Conservation (phyloP, 768 basidiomycete species). For the Trichaptum fuscoviolaceum region DNA sequence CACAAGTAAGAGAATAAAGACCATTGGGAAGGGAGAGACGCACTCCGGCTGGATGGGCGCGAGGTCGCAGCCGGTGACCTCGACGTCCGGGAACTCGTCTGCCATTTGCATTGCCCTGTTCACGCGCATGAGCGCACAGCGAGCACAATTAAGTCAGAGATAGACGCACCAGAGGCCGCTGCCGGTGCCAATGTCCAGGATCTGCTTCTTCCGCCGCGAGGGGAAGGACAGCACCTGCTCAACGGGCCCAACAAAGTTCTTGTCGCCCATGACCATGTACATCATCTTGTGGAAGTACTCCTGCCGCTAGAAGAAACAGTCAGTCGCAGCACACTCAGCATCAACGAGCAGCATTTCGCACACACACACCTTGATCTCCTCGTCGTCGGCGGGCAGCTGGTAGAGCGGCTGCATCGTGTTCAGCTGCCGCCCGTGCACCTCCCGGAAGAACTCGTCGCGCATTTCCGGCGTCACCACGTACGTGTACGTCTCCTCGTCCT, state of each 20-base stretch:
- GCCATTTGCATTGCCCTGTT: constrained; percentile 68
- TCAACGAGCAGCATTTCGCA: background rate
- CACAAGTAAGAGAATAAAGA: constrained; percentile 4
- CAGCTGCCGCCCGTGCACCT: constrained; percentile 46
- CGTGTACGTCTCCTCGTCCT: constrained; percentile 10
- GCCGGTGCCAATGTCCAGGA: constrained; percentile 69
- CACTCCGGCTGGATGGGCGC: constrained; percentile 71
- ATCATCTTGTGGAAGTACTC: constrained; percentile 59
- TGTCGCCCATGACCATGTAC: constrained; percentile 60
- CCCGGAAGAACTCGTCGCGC: constrained; percentile 42
- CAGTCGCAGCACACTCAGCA: background rate
- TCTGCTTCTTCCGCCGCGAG: constrained; percentile 24
- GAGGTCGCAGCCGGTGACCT: constrained; percentile 66
- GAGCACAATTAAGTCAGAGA: constrained; percentile 3
- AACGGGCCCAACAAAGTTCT: constrained; percentile 63
- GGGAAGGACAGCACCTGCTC: constrained; percentile 45
- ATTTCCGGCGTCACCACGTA: constrained; percentile 15
- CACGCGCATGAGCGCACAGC: constrained; percentile 6
- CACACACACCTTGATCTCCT: constrained; percentile 51
- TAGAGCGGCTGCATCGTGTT: constrained; percentile 52
- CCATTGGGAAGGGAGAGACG: constrained; percentile 10
- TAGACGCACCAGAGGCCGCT: constrained; percentile 48
- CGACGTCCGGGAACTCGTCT: constrained; percentile 61
- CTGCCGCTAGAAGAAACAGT: constrained; percentile 42
- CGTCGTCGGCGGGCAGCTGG: constrained; percentile 60